Percentiles rank a stretch among this genome's conserved stretches.
phyloP scores from a whole-genome alignment of 2,329 filamentous ascomycete species.

The Fusarium sp. region DNA sequence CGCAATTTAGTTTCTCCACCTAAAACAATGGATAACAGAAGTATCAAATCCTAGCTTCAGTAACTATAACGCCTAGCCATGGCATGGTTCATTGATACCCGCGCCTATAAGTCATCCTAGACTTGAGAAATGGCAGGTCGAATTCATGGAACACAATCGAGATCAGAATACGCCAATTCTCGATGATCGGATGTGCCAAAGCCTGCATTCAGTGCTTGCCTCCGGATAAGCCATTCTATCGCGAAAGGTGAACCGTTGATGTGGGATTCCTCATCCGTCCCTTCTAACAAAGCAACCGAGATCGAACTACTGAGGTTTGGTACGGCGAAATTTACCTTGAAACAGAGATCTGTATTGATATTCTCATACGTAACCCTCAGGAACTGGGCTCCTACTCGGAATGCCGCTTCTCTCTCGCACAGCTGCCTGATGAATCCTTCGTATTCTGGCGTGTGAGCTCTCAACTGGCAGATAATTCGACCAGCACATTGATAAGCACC shows the following conservation, averaged over 20 bases:
- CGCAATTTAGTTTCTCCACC: not conserved
- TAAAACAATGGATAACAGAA: not conserved
- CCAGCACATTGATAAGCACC: conserved; percentile 14
- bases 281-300: not conserved
- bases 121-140: not conserved
- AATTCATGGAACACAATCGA: not conserved
- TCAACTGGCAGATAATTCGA: conserved; percentile 1
- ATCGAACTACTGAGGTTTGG: not conserved
- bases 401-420: not conserved
- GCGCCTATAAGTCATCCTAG: not conserved
- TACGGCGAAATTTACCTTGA: conserved; percentile 3
- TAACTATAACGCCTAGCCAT: not conserved
- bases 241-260: conserved; percentile 21
- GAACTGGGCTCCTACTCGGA: conserved; percentile 5
- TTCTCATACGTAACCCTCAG: not conserved
- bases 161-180: not conserved
- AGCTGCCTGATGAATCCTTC: not conserved
- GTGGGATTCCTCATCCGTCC: not conserved
- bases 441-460: conserved; percentile 8
- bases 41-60: not conserved
- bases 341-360: not conserved
- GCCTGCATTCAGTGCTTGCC: conserved; percentile 7
- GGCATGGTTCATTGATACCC: not conserved
- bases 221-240: conserved; percentile 11
- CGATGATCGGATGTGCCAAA: conserved; percentile 19